Evolutionary conservation across 2,329 filamentous ascomycete genomes (phyloP), one percentile per base, ranked within the genome.

Genomic region (Colletotrichum caudatum): DNA sequence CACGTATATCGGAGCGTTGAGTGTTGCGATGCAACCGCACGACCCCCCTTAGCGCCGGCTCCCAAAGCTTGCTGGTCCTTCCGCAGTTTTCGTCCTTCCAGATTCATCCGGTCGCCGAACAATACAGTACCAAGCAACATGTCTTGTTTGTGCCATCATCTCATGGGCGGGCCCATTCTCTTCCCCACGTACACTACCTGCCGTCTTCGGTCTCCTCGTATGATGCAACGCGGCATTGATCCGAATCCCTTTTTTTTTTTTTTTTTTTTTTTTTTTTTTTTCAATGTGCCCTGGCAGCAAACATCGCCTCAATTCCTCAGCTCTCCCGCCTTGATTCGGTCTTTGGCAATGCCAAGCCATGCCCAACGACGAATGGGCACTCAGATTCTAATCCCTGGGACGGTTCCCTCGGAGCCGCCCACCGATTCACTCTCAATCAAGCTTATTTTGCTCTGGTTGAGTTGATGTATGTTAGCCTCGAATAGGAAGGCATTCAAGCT

Each of bases 41-140:
- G 14, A 48, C 46, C 35, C 23, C 46, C 35, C 23, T 33, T 66
- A 60, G 66, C 44, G 66, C 53, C 61, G 61, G 66, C 44, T 69
- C n/a, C 50, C 14, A 29, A 48, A 69, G 66, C 61, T 59, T 69
- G 46, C 33, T 63, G 23, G 53, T 59, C 53, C 64, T 62, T 41
- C 57, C n/a, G 29, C 26, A 37, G 26, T 20, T 39, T 29, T 61
- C 50, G 23, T 60, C 57, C 61, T 59, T 51, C 53, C 62, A 62
- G 57, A 60, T 62, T 63, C 58, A 63, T 65, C 46, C 66, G 23
- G 46, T 26, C 29, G n/a, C 53, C 51, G 66, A 35, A 61, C 41
- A 61, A 46, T 46, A 54, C 41, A 23, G 54, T 29, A 29, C 29
- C 29, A 29, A 29, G 29, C 29, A 29, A 29, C 29, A 29, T 29